These are phyloP conservation scores for Castanea mollissima DNA, from an alignment of 306 rosid species.

Conservation along the genomic window DNA sequence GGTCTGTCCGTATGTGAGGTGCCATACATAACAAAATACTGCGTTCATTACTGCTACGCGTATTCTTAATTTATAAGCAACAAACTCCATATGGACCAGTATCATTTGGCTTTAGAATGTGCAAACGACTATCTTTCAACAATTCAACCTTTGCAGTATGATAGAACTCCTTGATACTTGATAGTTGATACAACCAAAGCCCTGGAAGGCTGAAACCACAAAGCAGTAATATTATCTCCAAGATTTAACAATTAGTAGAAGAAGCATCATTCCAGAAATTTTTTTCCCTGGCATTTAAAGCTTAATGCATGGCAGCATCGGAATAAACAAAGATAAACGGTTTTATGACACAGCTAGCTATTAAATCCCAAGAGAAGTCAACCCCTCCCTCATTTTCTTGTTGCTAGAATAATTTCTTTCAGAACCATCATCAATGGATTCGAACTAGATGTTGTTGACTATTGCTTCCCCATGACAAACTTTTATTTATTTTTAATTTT, in stretches of 20 bases:
- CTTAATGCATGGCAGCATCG: background rate
- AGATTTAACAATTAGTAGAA: background rate
- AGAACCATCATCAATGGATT: background rate
- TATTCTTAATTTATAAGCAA: too few relatives aligned
- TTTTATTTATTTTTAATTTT: too few relatives aligned
- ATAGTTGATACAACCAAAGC: background rate
- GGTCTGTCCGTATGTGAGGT: too few relatives aligned
- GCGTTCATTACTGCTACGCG: too few relatives aligned
- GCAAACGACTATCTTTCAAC: background rate
- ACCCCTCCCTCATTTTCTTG: background rate
- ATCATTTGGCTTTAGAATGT: background rate
- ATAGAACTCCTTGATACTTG: background rate
- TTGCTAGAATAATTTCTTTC: background rate
- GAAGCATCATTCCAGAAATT: background rate
- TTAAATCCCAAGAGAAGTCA: constrained; percentile 9
- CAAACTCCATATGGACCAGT: too few relatives aligned
- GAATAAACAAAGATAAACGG: constrained; percentile 8
- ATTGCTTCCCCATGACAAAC: background rate
- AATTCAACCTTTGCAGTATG: background rate
- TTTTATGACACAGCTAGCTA: constrained; percentile 1
- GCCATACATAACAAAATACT: too few relatives aligned
- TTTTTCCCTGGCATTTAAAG: background rate
- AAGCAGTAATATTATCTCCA: background rate
- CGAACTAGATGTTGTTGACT: background rate
- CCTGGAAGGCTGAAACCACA: background rate